Conservation (phyloP, 2,329 filamentous ascomycete genomes). For the Colletotrichum cordylinicola region DNA sequence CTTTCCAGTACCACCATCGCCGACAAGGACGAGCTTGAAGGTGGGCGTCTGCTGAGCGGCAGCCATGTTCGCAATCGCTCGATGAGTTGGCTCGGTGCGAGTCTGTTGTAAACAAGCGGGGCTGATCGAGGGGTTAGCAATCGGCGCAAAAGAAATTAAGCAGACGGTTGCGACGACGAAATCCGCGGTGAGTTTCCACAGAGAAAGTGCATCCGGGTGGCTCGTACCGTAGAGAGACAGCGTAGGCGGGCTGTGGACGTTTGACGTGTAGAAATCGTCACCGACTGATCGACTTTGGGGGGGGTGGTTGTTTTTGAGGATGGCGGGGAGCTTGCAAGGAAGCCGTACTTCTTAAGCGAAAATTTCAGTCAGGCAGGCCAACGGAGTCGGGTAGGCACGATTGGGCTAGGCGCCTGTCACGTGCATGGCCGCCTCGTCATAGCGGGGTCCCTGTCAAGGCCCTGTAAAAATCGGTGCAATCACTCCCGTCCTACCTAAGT, state of each 20-base stretch:
- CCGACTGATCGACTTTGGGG: conserved; percentile 41
- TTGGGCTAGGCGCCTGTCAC: conserved; percentile 19
- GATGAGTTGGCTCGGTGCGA: conserved; percentile 27
- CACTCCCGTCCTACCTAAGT: neutral
- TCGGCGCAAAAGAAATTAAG: conserved; percentile 2
- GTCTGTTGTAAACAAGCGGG: conserved; percentile 54
- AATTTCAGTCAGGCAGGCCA: conserved; percentile 43
- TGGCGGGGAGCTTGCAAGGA: conserved; percentile 46
- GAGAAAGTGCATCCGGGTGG: neutral
- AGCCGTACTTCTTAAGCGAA: conserved; percentile 39
- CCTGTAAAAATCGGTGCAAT: neutral
- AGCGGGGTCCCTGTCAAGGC: conserved; percentile 5
- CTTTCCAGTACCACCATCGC: conserved; percentile 99
- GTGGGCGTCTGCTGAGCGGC: conserved; percentile 69
- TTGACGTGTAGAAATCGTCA: conserved; percentile 40
- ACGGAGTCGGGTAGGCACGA: conserved; percentile 22
- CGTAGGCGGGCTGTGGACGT: neutral
- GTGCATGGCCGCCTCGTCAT: conserved; percentile 20
- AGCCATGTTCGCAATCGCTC: conserved; percentile 64
- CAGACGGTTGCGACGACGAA: conserved; percentile 13
- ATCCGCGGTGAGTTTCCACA: conserved; percentile 10
- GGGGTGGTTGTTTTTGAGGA: conserved; percentile 41
- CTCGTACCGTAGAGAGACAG: neutral
- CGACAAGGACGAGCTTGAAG: conserved; percentile 99
- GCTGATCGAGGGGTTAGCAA: conserved; percentile 26